Evolutionary conservation across 805 yeast species (phyloP).

Genomic region (Myxozyma sirexii): DNA sequence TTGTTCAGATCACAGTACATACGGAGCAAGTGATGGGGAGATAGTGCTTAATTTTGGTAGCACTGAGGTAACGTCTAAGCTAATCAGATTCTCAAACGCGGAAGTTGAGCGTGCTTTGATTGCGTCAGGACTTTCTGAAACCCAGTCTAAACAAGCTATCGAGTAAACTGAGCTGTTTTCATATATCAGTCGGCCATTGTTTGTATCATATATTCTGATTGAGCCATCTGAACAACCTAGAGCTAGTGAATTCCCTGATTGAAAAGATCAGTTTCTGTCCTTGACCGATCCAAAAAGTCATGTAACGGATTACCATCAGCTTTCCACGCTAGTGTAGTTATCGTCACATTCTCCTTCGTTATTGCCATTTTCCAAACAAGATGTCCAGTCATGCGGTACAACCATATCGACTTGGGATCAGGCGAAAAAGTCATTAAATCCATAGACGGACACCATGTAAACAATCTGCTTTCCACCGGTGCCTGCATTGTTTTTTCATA

Average conservation of each 20-base stretch:
- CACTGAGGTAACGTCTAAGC: slow-evolving; percentile 12
- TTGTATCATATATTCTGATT: slow-evolving; percentile 28
- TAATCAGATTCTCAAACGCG: slow-evolving; percentile 20
- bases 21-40: slow-evolving; percentile 20
- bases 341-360: slow-evolving; percentile 8
- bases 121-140: slow-evolving; percentile 14
- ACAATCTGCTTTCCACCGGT: slow-evolving; percentile 11
- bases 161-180: not conserved
- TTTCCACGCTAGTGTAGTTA: slow-evolving; percentile 24
- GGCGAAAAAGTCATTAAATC: slow-evolving; percentile 32
- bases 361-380: slow-evolving; percentile 31
- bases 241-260: slow-evolving; percentile 27
- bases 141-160: slow-evolving; percentile 23
- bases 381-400: slow-evolving; percentile 34
- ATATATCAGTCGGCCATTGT: slow-evolving; percentile 26
- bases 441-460: slow-evolving; percentile 35
- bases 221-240: slow-evolving; percentile 28
- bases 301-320: slow-evolving; percentile 31
- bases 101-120: slow-evolving; percentile 4
- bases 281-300: not conserved
- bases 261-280: not conserved
- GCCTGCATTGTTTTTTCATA: slow-evolving; percentile 23
- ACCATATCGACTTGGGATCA: slow-evolving; percentile 19
- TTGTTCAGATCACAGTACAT: too few species aligned
- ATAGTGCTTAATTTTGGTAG: slow-evolving; percentile 24